Percentiles rank a stretch among this genome's conserved stretches.
phyloP scores from a whole-genome alignment of 1,284 basidiomycete genomes.

The Tylopilus sp. region DNA sequence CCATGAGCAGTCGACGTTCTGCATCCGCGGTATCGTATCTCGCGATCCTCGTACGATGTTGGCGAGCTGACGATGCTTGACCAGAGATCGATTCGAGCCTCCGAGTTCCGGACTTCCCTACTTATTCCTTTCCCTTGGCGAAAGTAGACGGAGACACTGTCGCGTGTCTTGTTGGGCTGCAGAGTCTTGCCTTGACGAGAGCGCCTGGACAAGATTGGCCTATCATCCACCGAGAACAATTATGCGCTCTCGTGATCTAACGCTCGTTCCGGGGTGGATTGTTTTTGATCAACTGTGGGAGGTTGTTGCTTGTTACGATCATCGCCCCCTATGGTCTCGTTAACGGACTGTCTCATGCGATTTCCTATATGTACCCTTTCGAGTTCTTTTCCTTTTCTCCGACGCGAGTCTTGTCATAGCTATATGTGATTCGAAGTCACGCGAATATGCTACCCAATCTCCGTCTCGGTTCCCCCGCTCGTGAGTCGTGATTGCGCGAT shows the following conservation, averaged over 20 bases:
- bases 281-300: conserved; percentile 20
- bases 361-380: conserved; percentile 26
- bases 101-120: conserved; percentile 19
- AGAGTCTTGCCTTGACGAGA: conserved; percentile 22
- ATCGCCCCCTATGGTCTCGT: conserved; percentile 9
- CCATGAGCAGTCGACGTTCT: conserved; percentile 15
- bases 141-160: conserved; percentile 22
- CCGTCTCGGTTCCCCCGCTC: conserved; percentile 5
- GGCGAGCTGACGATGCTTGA: not conserved
- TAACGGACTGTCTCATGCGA: conserved; percentile 29
- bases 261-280: conserved; percentile 19
- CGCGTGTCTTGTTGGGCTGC: conserved; percentile 28
- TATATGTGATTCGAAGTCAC: conserved; percentile 10
- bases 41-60: not conserved
- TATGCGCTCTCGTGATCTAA: conserved; percentile 20
- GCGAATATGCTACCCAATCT: not conserved
- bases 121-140: conserved; percentile 16
- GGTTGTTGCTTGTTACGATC: conserved; percentile 17
- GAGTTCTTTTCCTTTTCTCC: not conserved
- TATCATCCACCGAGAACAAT: conserved; percentile 24
- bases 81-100: conserved; percentile 16
- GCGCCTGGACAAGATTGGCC: conserved; percentile 18
- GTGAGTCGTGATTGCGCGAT: conserved; percentile 15
- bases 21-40: conserved; percentile 15
- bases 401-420: conserved; percentile 13